phyloP scores from a whole-genome alignment of 805 yeast species.

The Pichia nakasei region DNA sequence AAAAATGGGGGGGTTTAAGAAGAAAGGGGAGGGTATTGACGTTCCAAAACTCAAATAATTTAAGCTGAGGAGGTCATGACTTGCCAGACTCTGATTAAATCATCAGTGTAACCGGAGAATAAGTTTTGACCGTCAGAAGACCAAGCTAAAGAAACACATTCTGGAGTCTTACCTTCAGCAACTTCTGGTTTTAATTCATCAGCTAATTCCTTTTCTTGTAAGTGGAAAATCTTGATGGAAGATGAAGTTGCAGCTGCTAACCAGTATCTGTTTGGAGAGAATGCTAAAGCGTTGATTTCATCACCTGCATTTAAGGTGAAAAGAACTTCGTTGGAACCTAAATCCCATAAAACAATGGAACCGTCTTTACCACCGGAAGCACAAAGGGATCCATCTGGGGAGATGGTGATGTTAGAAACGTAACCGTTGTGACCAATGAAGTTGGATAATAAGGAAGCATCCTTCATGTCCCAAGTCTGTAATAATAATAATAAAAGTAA shows the following conservation, averaged over 20 bases:
- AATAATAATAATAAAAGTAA: no score
- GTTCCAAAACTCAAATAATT: no score
- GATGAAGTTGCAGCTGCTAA: conserved; percentile 98
- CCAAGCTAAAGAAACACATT: conserved; percentile 97
- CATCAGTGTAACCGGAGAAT: conserved; percentile 99
- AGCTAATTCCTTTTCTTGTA: conserved; percentile 87
- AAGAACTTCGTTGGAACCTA: conserved; percentile 73
- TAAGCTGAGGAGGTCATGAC: conserved; percentile 62
- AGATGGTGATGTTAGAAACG: conserved; percentile 92
- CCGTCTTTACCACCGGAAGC: conserved; percentile 99
- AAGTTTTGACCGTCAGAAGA: conserved; percentile 99
- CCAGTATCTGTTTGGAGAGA: conserved; percentile 99
- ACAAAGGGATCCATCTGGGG: conserved; percentile 99
- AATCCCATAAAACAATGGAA: conserved; percentile 96
- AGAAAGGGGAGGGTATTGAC: no score
- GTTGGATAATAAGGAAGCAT: conserved; percentile 76
- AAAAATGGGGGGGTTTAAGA: no score
- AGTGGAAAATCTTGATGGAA: conserved; percentile 96
- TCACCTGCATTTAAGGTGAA: conserved; percentile 93
- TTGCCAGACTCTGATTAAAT: conserved; percentile 99
- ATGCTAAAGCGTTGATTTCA: conserved; percentile 96
- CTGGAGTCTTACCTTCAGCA: conserved; percentile 95
- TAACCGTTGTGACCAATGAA: conserved; percentile 99
- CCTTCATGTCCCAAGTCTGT: conserved; percentile 90
- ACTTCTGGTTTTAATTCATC: conserved; percentile 98